A percentile compares a stretch with the other conserved stretches of the same genome.
Evolutionary conservation across 768 basidiomycete species (phyloP).

Genomic region (Boletellus emodensis): DNA sequence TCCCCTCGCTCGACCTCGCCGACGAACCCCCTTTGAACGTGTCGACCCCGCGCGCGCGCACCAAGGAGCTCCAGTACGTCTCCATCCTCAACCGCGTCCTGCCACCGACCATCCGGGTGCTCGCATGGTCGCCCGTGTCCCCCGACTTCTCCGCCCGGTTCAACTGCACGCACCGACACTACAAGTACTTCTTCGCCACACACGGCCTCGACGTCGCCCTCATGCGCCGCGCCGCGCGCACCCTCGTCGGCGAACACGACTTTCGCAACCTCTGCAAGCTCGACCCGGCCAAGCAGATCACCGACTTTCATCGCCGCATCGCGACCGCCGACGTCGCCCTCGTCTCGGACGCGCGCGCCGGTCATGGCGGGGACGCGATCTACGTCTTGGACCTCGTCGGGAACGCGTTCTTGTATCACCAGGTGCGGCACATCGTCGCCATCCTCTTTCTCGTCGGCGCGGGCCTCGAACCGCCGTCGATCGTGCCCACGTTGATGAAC

Average conservation of each 20-base stretch:
- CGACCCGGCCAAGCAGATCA: conserved; percentile 88
- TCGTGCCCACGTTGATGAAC: conserved; percentile 74
- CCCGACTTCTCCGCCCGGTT: conserved; percentile 82
- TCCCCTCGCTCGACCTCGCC: conserved; percentile 31
- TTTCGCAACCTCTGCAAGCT: conserved; percentile 95
- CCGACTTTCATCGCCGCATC: conserved; percentile 68
- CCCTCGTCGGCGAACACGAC: conserved; percentile 86
- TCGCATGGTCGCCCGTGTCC: conserved; percentile 91
- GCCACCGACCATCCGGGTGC: conserved; percentile 82
- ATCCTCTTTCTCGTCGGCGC: conserved; percentile 84
- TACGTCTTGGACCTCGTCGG: conserved; percentile 85
- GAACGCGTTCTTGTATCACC: conserved; percentile 90
- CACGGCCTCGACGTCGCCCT: conserved; percentile 59
- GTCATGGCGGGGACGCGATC: conserved; percentile 31
- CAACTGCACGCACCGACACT: conserved; percentile 83
- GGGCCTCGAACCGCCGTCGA: conserved; percentile 66
- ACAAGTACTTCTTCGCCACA: conserved; percentile 94
- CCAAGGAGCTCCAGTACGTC: conserved; percentile 69
- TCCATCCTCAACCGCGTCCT: conserved; percentile 81
- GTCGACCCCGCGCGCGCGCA: conserved; percentile 23
- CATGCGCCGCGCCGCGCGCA: conserved; percentile 72
- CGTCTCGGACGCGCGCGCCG: conserved; percentile 24
- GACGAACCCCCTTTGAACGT: conserved; percentile 38
- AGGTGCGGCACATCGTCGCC: conserved; percentile 93
- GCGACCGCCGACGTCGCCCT: conserved; percentile 59